Base-by-base conservation (phyloP, 208 protist species). In the Acanthamoeba culbertsoni region DNA sequence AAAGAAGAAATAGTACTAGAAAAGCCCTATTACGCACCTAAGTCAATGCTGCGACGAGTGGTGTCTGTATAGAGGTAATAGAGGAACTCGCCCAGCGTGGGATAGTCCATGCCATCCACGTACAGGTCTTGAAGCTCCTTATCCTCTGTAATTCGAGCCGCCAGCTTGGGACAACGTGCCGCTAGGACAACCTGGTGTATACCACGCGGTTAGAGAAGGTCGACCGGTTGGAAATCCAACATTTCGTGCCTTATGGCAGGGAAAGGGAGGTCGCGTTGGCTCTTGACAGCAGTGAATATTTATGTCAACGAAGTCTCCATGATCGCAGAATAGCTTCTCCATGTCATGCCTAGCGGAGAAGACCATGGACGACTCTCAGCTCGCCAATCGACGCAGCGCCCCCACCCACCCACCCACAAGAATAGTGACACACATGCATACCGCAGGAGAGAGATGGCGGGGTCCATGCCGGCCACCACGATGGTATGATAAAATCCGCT, bases 401-500 rank as follows among this genome's bases (percentile, higher is more conserved):
- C 8, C 18, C 48, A 55, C 18, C 48, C 12, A 55, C 48, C 48
- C 48, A 55, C 12, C 48, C 48, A 18, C 48, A 55, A 55, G 59
- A 26, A 68, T 10, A 33, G 55, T 7, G 55, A n/a, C 12, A 28
- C 20, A 63, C 55, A 2, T 0, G 26, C n/a, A 31, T 82, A 82
- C 71, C 71, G n/a, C 2, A 82, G 42, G 28, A 53, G 71, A 31
- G 71, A 82, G 37, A 82, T 53, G 71, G 45, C 53, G 71, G 71
- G 71, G 33, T 82, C 71, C 71, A 82, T 82, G 16, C 71, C 71
- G 23, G 18, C 79, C 14, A 89, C 45, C 23, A 89, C 79, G 7
- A 65, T 18, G 31, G 79, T 89, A 51, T 89, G 79, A 33, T 89
- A 89, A 43, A 43, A 89, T 14, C 79, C 79, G 35, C 79, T 35